phyloP scores from a whole-genome alignment of 257 asterid species.

The Leptodermis oblonga region DNA sequence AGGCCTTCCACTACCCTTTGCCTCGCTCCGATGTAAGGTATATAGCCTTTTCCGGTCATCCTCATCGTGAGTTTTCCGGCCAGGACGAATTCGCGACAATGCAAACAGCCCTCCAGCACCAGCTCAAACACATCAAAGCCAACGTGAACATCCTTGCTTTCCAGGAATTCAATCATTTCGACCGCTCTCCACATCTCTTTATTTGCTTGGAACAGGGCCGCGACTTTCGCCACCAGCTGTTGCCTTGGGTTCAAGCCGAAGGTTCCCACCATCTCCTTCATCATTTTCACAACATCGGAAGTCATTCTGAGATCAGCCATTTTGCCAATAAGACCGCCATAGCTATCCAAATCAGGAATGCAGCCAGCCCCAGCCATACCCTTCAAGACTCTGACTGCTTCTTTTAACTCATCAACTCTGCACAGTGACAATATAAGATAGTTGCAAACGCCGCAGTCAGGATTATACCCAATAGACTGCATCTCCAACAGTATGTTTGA shows the following conservation, averaged over 20 bases:
- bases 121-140: slow-evolving; percentile 65
- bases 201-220: slow-evolving; percentile 50
- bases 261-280: slow-evolving; percentile 60
- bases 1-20: slow-evolving; percentile 61
- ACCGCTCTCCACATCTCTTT: slow-evolving; percentile 57
- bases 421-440: slow-evolving; percentile 69
- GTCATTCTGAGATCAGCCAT: slow-evolving; percentile 49
- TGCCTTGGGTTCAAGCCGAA: slow-evolving; percentile 60
- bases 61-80: slow-evolving; percentile 30
- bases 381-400: slow-evolving; percentile 49
- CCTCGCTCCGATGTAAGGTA: slow-evolving; percentile 37
- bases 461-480: slow-evolving; percentile 59
- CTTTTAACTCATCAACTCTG: slow-evolving; percentile 50
- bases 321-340: slow-evolving; percentile 47
- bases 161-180: slow-evolving; percentile 61
- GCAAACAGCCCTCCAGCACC: slow-evolving; percentile 72
- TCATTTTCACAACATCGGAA: slow-evolving; percentile 27
- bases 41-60: slow-evolving; percentile 36
- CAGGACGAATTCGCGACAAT: slow-evolving; percentile 44
- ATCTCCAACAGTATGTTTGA: slow-evolving; percentile 41
- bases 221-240: slow-evolving; percentile 46
- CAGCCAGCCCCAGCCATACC: slow-evolving; percentile 64
- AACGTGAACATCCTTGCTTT: slow-evolving; percentile 37
- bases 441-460: slow-evolving; percentile 69
- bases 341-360: slow-evolving; percentile 63